Evolutionary conservation across 768 basidiomycete genomes (phyloP).

Genomic region (Cantharellus anzutake): DNA sequence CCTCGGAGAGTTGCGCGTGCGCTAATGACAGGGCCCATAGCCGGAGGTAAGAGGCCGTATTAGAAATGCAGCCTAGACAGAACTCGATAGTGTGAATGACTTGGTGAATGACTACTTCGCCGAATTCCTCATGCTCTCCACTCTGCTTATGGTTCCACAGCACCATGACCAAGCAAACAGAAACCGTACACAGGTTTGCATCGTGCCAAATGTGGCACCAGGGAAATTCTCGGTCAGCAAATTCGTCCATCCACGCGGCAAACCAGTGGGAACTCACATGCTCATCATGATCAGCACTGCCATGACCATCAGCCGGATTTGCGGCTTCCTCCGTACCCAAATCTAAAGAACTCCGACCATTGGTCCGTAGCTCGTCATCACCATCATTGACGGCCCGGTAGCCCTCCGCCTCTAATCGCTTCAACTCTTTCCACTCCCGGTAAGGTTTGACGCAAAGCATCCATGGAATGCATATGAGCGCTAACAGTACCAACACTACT

Average conservation of each 20-base stretch:
- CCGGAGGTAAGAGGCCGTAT: slow-evolving; percentile 84
- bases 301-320: not conserved
- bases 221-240: too few species aligned
- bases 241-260: too few species aligned
- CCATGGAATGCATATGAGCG: slow-evolving; percentile 85
- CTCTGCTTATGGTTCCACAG: slow-evolving; percentile 26
- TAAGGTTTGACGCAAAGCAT: slow-evolving; percentile 88
- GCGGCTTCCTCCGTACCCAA: not conserved
- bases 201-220: too few species aligned
- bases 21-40: slow-evolving; percentile 96
- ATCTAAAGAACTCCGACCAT: not conserved
- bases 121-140: slow-evolving; percentile 71
- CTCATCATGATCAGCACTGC: not conserved
- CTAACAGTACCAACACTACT: slow-evolving; percentile 53
- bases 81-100: slow-evolving; percentile 99
- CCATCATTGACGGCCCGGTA: slow-evolving; percentile 24
- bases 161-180: not conserved
- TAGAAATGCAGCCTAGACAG: slow-evolving; percentile 96
- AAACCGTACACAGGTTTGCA: too few species aligned
- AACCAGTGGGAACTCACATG: not conserved
- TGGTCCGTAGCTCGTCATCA: not conserved
- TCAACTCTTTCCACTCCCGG: slow-evolving; percentile 73
- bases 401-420: slow-evolving; percentile 63
- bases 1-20: slow-evolving; percentile 92
- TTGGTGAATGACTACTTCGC: slow-evolving; percentile 92